Evolutionary conservation across 2,329 filamentous ascomycete species (phyloP).

Genomic region (Clonostachys chloroleuca): DNA sequence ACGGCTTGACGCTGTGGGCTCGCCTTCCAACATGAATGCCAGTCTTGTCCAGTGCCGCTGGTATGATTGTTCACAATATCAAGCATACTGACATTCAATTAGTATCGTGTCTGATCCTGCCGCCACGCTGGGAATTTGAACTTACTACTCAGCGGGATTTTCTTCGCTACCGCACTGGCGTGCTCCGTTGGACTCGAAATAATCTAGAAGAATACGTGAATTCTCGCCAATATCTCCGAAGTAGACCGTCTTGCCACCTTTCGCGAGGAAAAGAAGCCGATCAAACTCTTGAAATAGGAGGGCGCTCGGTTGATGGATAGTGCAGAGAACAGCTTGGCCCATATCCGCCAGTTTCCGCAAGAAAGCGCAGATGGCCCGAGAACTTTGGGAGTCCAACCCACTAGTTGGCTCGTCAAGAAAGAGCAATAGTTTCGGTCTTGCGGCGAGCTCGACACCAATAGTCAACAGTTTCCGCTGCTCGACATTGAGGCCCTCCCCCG

Average conservation of each 20-base stretch:
- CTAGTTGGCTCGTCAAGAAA: slow-evolving; percentile 76
- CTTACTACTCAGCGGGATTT: slow-evolving; percentile 65
- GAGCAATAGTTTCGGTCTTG: slow-evolving; percentile 71
- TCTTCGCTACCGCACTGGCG: slow-evolving; percentile 51
- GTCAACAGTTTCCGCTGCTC: slow-evolving; percentile 74
- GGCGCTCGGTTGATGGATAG: slow-evolving; percentile 50
- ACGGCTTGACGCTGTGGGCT: slow-evolving; percentile 53
- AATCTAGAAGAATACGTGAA: slow-evolving; percentile 50
- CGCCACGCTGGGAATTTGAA: too few relatives aligned
- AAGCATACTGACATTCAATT: slow-evolving; percentile 42
- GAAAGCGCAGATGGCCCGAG: slow-evolving; percentile 60
- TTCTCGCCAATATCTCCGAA: slow-evolving; percentile 63
- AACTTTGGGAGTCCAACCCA: slow-evolving; percentile 59
- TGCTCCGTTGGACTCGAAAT: slow-evolving; percentile 64
- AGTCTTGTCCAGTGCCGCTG: slow-evolving; percentile 44
- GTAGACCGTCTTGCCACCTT: slow-evolving; percentile 63
- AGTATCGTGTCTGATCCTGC: too few relatives aligned
- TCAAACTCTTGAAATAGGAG: slow-evolving; percentile 54
- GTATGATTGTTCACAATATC: slow-evolving; percentile 35
- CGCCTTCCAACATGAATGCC: slow-evolving; percentile 62
- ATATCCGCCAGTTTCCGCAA: slow-evolving; percentile 54
- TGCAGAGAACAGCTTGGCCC: slow-evolving; percentile 49
- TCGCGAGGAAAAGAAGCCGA: slow-evolving; percentile 57
- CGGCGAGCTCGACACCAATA: slow-evolving; percentile 84
- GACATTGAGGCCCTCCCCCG: slow-evolving; percentile 59